Percentiles rank a stretch among this genome's conserved stretches.
Conservation (phyloP, 2,329 filamentous ascomycete species). For the Chaetoscypha palmicola region DNA sequence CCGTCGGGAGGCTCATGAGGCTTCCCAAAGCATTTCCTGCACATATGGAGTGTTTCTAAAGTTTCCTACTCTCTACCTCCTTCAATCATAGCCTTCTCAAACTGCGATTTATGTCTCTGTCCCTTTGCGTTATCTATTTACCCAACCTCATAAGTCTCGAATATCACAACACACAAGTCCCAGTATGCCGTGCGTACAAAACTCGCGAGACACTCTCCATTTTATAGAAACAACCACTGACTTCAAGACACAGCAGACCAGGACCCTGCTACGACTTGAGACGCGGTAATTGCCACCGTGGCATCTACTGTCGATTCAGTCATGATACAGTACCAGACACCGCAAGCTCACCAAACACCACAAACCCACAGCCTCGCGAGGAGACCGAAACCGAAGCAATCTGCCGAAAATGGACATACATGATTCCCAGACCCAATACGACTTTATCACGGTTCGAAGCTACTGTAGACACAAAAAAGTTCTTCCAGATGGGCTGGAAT, state of each 20-base stretch:
- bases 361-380: slow-evolving; percentile 13
- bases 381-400: slow-evolving; percentile 19
- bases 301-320: slow-evolving; percentile 17
- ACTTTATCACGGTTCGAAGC: slow-evolving; percentile 11
- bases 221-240: slow-evolving; percentile 12
- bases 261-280: slow-evolving; percentile 18
- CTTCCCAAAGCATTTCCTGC: slow-evolving; percentile 11
- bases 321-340: slow-evolving; percentile 13
- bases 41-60: slow-evolving; percentile 1
- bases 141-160: slow-evolving; percentile 8
- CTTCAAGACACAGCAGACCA: slow-evolving; percentile 16
- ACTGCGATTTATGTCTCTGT: slow-evolving; percentile 5
- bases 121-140: slow-evolving; percentile 13
- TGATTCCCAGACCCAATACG: slow-evolving; percentile 21
- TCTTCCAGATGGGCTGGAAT: slow-evolving; percentile 23
- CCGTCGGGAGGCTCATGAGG: slow-evolving; percentile 5
- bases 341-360: slow-evolving; percentile 11
- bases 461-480: slow-evolving; percentile 17
- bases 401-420: slow-evolving; percentile 22
- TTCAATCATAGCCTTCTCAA: slow-evolving; percentile 9
- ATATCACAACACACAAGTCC: slow-evolving; percentile 8
- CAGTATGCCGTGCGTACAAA: slow-evolving; percentile 16
- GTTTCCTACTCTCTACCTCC: slow-evolving; percentile 5
- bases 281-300: slow-evolving; percentile 17
- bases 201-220: slow-evolving; percentile 7